A percentile compares a stretch with the other conserved stretches of the same genome.
These are phyloP conservation scores for Sicyos baderoa DNA, from an alignment of 306 rosid species.

Conservation along the genomic window DNA sequence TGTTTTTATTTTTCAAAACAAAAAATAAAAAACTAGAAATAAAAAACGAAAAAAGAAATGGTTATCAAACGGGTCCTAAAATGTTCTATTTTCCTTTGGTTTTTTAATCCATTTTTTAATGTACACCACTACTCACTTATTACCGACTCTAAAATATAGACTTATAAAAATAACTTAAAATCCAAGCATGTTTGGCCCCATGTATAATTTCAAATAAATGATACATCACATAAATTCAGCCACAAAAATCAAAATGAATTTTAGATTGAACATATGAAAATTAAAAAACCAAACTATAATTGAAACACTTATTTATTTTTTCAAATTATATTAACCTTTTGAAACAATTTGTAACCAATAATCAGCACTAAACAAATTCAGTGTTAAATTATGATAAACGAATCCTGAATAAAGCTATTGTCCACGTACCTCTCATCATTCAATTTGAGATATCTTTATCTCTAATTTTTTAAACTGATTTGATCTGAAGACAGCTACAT, in stretches of 20 bases:
- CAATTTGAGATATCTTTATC: slow-evolving; percentile 1
- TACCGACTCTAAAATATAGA: background rate
- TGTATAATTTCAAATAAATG: background rate
- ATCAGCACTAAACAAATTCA: background rate
- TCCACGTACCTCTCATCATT: slow-evolving; percentile 13
- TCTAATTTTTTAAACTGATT: slow-evolving; percentile 1
- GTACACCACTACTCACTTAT: background rate
- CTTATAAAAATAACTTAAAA: background rate
- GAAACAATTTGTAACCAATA: background rate
- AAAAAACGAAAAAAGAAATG: too few relatives aligned
- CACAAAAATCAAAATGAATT: background rate
- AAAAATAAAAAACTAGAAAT: too few relatives aligned
- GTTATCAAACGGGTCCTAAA: too few relatives aligned
- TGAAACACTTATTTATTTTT: background rate
- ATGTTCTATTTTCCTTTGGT: background rate
- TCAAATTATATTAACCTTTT: background rate
- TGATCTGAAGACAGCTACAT: slow-evolving; percentile 10
- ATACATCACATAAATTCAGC: background rate
- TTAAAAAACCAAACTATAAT: background rate
- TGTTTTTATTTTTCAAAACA: too few relatives aligned
- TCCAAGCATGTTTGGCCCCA: background rate
- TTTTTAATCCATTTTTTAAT: background rate
- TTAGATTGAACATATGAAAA: background rate
- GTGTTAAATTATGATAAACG: background rate
- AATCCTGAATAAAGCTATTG: background rate